Evolutionary conservation across 2,329 filamentous ascomycete species (phyloP).

Genomic region (Trichoderma sp.): DNA sequence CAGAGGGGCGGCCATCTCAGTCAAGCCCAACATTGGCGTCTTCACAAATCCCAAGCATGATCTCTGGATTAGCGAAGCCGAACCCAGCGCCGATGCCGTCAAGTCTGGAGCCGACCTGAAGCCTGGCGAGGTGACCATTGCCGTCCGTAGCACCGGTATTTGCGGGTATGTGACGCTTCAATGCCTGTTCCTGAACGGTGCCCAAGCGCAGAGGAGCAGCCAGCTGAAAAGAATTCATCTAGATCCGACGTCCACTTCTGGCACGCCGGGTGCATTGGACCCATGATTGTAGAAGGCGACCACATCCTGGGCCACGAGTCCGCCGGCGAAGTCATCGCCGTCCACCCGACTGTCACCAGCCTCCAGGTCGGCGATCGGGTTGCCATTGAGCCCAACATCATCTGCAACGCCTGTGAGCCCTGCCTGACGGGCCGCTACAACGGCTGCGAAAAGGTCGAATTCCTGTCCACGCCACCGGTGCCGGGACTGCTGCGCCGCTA

Average conservation of each 20-base stretch:
- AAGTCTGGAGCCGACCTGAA: conserved; percentile 65
- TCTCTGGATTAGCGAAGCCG: conserved; percentile 79
- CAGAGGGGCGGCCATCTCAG: conserved; percentile 20
- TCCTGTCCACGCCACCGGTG: conserved; percentile 87
- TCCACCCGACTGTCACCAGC: conserved; percentile 72
- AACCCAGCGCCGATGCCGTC: conserved; percentile 72
- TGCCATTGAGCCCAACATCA: conserved; percentile 89
- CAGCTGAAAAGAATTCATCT: background rate
- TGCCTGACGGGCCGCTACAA: conserved; percentile 94
- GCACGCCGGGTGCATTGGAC: conserved; percentile 91
- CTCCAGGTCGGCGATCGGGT: conserved; percentile 86
- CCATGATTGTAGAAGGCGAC: conserved; percentile 85
- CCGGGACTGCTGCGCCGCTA: conserved; percentile 85
- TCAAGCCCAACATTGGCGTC: conserved; percentile 87
- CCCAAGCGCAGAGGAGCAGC: background rate
- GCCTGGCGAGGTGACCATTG: conserved; percentile 80
- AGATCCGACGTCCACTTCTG: conserved; percentile 97
- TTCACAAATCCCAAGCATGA: conserved; percentile 93
- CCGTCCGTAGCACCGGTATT: conserved; percentile 91
- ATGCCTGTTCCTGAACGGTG: background rate
- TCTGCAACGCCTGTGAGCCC: conserved; percentile 85
- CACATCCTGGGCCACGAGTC: conserved; percentile 96
- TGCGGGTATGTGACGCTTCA: conserved; percentile 63
- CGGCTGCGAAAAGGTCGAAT: conserved; percentile 80
- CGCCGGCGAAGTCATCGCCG: conserved; percentile 76